These are phyloP conservation scores for Lolium multiflorum DNA, from an alignment of 176 grass and related monocot species.

Conservation along the genomic window DNA sequence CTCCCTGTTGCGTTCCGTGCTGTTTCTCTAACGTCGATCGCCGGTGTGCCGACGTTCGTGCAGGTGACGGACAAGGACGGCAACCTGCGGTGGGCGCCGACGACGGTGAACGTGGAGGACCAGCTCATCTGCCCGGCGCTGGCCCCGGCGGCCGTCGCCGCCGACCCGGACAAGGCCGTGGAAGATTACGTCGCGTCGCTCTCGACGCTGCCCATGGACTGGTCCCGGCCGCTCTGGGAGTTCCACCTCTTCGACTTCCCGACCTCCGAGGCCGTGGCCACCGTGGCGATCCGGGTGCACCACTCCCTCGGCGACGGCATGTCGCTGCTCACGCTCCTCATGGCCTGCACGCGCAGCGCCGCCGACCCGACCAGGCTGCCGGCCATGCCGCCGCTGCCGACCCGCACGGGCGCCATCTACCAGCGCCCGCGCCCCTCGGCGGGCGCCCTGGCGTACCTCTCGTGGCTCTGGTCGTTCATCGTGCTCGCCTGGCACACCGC, in stretches of 20 bases:
- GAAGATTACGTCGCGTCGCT: constrained; percentile 92
- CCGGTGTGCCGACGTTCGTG: no score
- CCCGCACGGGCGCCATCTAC: constrained; percentile 57
- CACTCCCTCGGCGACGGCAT: constrained; percentile 95
- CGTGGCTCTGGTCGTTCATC: constrained; percentile 50
- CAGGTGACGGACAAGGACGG: constrained; percentile 60
- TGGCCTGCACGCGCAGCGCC: constrained; percentile 73
- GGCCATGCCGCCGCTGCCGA: constrained; percentile 49
- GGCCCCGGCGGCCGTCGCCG: constrained; percentile 36
- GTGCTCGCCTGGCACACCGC: constrained; percentile 74
- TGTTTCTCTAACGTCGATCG: not conserved
- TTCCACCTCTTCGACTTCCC: constrained; percentile 89
- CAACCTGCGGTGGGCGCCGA: constrained; percentile 53
- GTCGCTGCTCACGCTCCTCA: constrained; percentile 90
- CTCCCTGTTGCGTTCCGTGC: not conserved
- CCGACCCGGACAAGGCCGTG: constrained; percentile 58
- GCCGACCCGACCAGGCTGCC: constrained; percentile 65
- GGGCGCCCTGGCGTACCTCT: constrained; percentile 32
- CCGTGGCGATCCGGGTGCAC: constrained; percentile 69
- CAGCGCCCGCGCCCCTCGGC: constrained; percentile 38
- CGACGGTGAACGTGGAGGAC: constrained; percentile 64
- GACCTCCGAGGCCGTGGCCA: constrained; percentile 70
- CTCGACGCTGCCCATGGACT: constrained; percentile 58
- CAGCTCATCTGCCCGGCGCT: constrained; percentile 70
- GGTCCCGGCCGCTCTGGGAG: constrained; percentile 78